These are phyloP conservation scores for Nannochloropsis granulata DNA, from an alignment of 108 stramenopile species.

Conservation along the genomic window DNA sequence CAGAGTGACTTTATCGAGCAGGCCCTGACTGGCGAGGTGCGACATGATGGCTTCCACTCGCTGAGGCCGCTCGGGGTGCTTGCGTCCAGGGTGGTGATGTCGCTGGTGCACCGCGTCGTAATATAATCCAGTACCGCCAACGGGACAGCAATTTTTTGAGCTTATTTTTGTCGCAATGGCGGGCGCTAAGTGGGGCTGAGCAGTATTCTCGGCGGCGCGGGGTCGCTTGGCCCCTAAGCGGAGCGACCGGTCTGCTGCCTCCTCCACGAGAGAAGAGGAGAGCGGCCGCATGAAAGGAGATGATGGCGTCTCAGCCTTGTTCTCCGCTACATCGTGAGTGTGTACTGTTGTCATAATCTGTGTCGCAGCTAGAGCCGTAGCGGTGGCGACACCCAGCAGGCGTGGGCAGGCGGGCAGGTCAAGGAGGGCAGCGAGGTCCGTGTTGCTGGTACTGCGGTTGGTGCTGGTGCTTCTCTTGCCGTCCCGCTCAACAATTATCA, in stretches of 20 bases:
- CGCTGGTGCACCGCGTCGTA: not conserved
- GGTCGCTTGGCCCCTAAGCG: too few relatives aligned
- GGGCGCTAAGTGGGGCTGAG: too few relatives aligned
- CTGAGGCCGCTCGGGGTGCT: slow-evolving; percentile 9
- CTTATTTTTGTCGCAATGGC: too few relatives aligned
- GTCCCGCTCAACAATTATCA: not conserved
- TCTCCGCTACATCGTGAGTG: too few relatives aligned
- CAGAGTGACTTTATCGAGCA: not conserved
- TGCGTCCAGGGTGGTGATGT: not conserved
- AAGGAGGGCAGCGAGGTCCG: not conserved
- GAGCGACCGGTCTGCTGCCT: too few relatives aligned
- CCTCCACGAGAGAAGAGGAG: too few relatives aligned
- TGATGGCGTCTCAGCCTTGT: too few relatives aligned
- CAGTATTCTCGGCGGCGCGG: too few relatives aligned
- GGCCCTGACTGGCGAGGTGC: not conserved
- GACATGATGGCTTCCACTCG: not conserved
- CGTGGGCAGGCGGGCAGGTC: not conserved
- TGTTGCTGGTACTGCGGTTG: not conserved
- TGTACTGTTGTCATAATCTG: too few relatives aligned
- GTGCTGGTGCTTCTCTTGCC: not conserved
- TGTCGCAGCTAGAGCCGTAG: too few relatives aligned
- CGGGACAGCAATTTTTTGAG: too few relatives aligned
- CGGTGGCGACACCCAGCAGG: not conserved
- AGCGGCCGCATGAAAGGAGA: too few relatives aligned
- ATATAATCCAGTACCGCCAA: not conserved